These are phyloP conservation scores for Hypholoma sublateritium DNA, from an alignment of 768 basidiomycete species.

Conservation along the genomic window DNA sequence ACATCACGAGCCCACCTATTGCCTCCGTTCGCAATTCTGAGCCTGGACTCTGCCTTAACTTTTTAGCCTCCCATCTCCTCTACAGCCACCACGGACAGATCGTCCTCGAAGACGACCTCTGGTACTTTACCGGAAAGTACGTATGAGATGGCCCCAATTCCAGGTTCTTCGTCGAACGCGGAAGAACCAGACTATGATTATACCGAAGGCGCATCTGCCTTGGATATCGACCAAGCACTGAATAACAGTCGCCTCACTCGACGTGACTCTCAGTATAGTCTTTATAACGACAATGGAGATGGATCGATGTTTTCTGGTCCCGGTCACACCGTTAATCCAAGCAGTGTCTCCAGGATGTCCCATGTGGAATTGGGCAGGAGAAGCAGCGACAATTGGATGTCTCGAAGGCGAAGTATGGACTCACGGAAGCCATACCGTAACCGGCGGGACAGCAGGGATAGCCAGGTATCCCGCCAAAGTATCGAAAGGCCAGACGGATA, in stretches of 20 bases:
- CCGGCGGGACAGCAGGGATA: slow-evolving; percentile 48
- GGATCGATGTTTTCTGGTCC: slow-evolving; percentile 80
- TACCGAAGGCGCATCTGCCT: slow-evolving; percentile 80
- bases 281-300: slow-evolving; percentile 56
- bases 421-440: slow-evolving; percentile 35
- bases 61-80: no score
- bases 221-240: slow-evolving; percentile 70
- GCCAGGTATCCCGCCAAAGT: slow-evolving; percentile 41
- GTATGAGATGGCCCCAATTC: slow-evolving; percentile 43
- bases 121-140: slow-evolving; percentile 17
- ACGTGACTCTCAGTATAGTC: slow-evolving; percentile 67
- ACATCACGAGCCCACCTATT: no score
- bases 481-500: slow-evolving; percentile 35
- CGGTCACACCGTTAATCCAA: slow-evolving; percentile 68
- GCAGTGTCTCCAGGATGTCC: slow-evolving; percentile 80
- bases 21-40: no score
- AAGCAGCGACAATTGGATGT: slow-evolving; percentile 55
- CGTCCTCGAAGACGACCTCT: slow-evolving; percentile 14
- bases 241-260: slow-evolving; percentile 50
- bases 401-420: slow-evolving; percentile 52
- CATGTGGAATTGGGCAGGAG: slow-evolving; percentile 53
- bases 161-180: slow-evolving; percentile 29
- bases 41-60: no score
- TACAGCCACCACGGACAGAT: slow-evolving; percentile 13
- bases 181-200: slow-evolving; percentile 53